Conservation (phyloP, 768 basidiomycete genomes). For the Lentinula lateritia region DNA sequence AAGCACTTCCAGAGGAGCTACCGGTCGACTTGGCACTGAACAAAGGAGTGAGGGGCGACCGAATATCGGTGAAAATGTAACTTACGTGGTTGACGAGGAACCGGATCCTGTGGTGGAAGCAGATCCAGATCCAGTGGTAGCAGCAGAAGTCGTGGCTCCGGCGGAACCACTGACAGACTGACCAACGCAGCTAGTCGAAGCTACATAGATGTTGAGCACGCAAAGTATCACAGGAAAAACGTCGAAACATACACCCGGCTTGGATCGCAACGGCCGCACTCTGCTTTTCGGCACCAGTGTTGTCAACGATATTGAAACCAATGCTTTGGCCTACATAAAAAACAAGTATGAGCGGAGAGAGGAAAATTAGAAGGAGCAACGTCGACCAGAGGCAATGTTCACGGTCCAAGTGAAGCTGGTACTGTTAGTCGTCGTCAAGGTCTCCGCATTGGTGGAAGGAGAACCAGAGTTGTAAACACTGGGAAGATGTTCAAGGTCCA, state of each 20-base stretch:
- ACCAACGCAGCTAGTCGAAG: conserved; percentile 31
- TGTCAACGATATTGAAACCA: conserved; percentile 59
- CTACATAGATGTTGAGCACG: conserved; percentile 15
- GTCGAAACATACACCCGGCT: conserved; percentile 37
- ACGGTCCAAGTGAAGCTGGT: conserved; percentile 50
- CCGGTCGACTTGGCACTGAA: background rate
- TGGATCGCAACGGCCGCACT: conserved; percentile 47
- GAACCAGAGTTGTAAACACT: conserved; percentile 53
- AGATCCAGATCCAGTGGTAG: conserved; percentile 14
- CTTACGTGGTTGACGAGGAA: conserved; percentile 6
- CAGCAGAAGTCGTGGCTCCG: conserved; percentile 10
- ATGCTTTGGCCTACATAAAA: conserved; percentile 44
- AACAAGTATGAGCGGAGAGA: background rate
- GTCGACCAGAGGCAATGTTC: conserved; percentile 42
- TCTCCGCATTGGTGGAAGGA: conserved; percentile 41
- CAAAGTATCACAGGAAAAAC: background rate
- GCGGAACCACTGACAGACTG: conserved; percentile 12
- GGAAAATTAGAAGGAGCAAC: background rate
- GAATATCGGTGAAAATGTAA: background rate
- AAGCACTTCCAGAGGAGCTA: background rate
- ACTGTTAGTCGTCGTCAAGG: conserved; percentile 34
- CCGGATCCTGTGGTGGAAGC: conserved; percentile 10
- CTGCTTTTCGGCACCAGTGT: conserved; percentile 42
- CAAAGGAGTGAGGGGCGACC: background rate
- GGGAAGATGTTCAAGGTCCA: background rate